Evolutionary conservation across 2,329 filamentous ascomycete species (phyloP).

Genomic region (Epicoccum nigrum): DNA sequence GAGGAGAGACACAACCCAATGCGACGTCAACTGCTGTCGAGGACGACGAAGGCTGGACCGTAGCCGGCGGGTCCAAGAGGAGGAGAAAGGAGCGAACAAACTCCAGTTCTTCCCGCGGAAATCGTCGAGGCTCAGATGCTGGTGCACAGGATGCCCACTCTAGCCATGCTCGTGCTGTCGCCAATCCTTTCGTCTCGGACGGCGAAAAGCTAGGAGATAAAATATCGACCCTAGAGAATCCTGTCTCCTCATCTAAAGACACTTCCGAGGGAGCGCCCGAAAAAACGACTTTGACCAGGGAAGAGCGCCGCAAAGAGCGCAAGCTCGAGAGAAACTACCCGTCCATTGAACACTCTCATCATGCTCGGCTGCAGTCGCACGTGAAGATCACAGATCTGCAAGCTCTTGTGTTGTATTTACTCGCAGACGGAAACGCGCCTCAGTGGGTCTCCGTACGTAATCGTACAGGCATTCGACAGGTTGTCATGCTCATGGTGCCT

Average conservation of each 20-base stretch:
- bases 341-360: constrained; percentile 58
- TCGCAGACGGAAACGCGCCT: constrained; percentile 65
- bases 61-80: constrained; percentile 34
- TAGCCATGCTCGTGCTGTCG: not conserved
- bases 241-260: constrained; percentile 24
- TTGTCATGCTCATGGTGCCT: constrained; percentile 89
- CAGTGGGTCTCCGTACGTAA: constrained; percentile 68
- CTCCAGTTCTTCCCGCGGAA: constrained; percentile 6
- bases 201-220: constrained; percentile 16
- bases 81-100: constrained; percentile 27
- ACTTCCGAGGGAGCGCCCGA: constrained; percentile 4
- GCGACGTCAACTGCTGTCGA: constrained; percentile 16
- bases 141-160: not conserved
- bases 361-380: constrained; percentile 60
- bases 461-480: constrained; percentile 66
- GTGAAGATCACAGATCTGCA: constrained; percentile 66
- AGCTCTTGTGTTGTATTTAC: constrained; percentile 62
- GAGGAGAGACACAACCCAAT: constrained; percentile 22
- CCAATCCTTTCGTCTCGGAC: constrained; percentile 28
- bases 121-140: constrained; percentile 9
- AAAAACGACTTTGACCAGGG: constrained; percentile 18
- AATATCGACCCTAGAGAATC: constrained; percentile 22
- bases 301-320: constrained; percentile 38
- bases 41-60: constrained; percentile 39
- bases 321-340: constrained; percentile 44